These are phyloP conservation scores for Penicillium sp. DNA, from an alignment of 2,329 filamentous ascomycete genomes.

Conservation along the genomic window DNA sequence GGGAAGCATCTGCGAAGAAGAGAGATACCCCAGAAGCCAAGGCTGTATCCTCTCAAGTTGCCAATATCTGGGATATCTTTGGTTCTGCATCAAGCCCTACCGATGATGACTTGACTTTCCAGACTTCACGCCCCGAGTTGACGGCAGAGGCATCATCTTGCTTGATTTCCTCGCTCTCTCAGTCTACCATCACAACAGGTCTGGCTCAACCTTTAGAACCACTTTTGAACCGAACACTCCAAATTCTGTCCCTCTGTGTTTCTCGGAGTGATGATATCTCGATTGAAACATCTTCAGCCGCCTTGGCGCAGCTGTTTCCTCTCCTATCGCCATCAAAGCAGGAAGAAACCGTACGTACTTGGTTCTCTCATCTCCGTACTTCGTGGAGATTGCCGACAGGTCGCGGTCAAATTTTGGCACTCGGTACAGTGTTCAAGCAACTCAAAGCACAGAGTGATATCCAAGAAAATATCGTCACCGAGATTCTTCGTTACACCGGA, in stretches of 20 bases:
- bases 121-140: constrained; percentile 42
- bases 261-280: constrained; percentile 42
- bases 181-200: constrained; percentile 19
- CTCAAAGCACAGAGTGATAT: constrained; percentile 27
- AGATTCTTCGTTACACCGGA: constrained; percentile 36
- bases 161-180: constrained; percentile 41
- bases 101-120: constrained; percentile 42
- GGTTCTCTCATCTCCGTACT: constrained; percentile 41
- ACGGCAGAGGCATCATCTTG: constrained; percentile 44
- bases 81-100: constrained; percentile 33
- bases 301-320: constrained; percentile 42
- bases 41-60: constrained; percentile 31
- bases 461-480: constrained; percentile 33
- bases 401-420: constrained; percentile 45
- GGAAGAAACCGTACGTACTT: constrained; percentile 37
- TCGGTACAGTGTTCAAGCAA: constrained; percentile 42
- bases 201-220: constrained; percentile 20
- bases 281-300: constrained; percentile 43
- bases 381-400: constrained; percentile 41
- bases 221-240: constrained; percentile 32
- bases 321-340: constrained; percentile 36
- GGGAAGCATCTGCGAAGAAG: constrained; percentile 16
- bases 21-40: constrained; percentile 25
- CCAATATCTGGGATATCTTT: constrained; percentile 42
- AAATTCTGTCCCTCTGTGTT: constrained; percentile 42